Base-by-base conservation (phyloP, 2,329 filamentous ascomycete genomes). In the Penicillium sp. region DNA sequence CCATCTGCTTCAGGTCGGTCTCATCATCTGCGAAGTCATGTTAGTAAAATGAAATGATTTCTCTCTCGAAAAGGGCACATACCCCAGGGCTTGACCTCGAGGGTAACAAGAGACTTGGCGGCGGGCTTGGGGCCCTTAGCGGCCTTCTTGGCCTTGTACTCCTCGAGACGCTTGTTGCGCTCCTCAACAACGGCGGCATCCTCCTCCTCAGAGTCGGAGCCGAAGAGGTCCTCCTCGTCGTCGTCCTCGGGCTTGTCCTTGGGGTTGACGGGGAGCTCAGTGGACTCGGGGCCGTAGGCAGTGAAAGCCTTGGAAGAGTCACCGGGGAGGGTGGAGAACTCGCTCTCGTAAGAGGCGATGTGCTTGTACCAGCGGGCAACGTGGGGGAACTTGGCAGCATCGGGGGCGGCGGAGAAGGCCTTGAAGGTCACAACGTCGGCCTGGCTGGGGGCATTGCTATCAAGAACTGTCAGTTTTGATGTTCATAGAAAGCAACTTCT, bases 71-170 rank as follows among this genome's bases (percentile, higher is more conserved):
- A 1, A 45, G 60, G 52, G 65, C 63, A 84, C 91, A 71, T 90
- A 97, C 94, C 95, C 94, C 95, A 98, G 75, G 95, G 95, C 88
- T 99, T 99, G 70, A 99, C 91, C 75, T 98, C 94, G 70, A 99
- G 74, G 69, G 93, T 98, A 75, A 98, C 93, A 65, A 98, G 84
- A 63, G 94, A 98, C 88, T 99, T 99, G 79, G 95, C 95, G 65
- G 89, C 89, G 71, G 88, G 85, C 92, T 98, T 97, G 69, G 85
- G 83, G 45, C 62, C 62, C 88, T 97, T 97, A 80, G 85, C 86
- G 71, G 90, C 92, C 90, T 97, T 97, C 91, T 98, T 98, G 85
- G 92, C 91, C 80, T 87, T 89, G 88, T 97, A 97, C 80, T 94
- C 94, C 64, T 87, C 93, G 70, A 99, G 85, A 78, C 93, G 90